Conservation (phyloP, 768 basidiomycete genomes). For the Russula virescens region DNA sequence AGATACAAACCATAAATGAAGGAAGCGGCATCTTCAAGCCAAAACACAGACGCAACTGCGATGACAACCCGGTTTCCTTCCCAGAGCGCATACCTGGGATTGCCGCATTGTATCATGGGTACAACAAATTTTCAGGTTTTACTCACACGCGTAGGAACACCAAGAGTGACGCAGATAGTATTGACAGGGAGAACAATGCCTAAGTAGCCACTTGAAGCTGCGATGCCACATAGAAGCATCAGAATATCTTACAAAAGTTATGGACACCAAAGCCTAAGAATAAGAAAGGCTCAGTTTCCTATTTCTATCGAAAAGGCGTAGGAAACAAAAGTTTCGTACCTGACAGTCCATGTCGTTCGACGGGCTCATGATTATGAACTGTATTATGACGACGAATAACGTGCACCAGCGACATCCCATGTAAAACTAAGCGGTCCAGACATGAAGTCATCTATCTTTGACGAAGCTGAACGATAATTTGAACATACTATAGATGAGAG, state of each 20-base stretch:
- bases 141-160: slow-evolving; percentile 6
- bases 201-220: not conserved
- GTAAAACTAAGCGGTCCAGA: too few species aligned
- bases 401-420: slow-evolving; percentile 8
- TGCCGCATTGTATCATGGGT: not conserved
- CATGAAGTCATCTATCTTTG: not conserved
- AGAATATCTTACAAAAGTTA: not conserved
- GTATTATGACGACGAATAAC: not conserved
- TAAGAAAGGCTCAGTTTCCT: not conserved
- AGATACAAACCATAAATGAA: too few species aligned
- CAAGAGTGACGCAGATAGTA: not conserved
- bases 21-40: too few species aligned
- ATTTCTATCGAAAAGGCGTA: not conserved
- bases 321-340: not conserved
- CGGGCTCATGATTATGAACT: not conserved
- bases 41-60: too few species aligned
- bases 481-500: not conserved
- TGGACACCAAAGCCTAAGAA: not conserved
- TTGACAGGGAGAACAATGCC: not conserved
- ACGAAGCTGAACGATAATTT: not conserved
- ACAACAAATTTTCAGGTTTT: not conserved
- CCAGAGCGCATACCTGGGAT: not conserved
- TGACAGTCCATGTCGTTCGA: not conserved
- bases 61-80: not conserved
- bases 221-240: not conserved